Percentiles rank a stretch among this genome's conserved stretches.
These are phyloP conservation scores for Hypoxylon rubiginosum DNA, from an alignment of 2,329 filamentous ascomycete genomes.

Conservation along the genomic window DNA sequence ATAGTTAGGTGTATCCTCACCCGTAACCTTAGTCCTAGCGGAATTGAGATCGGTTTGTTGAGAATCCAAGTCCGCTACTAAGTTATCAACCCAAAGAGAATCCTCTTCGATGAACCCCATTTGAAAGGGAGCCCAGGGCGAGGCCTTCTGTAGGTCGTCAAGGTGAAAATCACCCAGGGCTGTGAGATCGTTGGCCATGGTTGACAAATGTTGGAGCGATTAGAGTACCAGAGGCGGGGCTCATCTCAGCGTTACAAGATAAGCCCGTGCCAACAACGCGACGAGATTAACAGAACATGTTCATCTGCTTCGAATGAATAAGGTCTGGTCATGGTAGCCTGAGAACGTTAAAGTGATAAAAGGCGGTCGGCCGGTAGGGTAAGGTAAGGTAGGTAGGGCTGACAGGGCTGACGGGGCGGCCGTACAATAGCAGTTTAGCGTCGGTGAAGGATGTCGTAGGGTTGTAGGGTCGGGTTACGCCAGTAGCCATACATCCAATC, in stretches of 20 bases:
- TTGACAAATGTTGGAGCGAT: slow-evolving; percentile 16
- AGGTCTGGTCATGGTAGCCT: slow-evolving; percentile 6
- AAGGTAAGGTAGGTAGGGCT: slow-evolving; percentile 30
- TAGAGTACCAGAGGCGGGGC: slow-evolving; percentile 3
- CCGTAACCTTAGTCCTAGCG: slow-evolving; percentile 1
- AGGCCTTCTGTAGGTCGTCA: slow-evolving; percentile 17
- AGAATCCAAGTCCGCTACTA: slow-evolving; percentile 3
- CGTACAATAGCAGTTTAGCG: slow-evolving; percentile 35
- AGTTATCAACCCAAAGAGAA: slow-evolving; percentile 9
- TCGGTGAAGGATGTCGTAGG: slow-evolving; percentile 29
- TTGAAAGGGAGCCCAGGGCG: slow-evolving; percentile 30
- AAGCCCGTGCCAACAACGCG: not conserved
- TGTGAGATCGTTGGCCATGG: slow-evolving; percentile 27
- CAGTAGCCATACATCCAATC: slow-evolving; percentile 31
- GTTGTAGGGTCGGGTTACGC: slow-evolving; percentile 4
- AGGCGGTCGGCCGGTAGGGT: slow-evolving; percentile 27
- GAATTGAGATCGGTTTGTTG: slow-evolving; percentile 13
- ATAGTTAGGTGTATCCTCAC: slow-evolving; percentile 4
- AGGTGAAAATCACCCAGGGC: slow-evolving; percentile 22
- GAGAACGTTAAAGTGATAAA: slow-evolving; percentile 18
- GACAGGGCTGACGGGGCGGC: slow-evolving; percentile 40
- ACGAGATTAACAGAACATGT: slow-evolving; percentile 7
- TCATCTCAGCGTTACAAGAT: slow-evolving; percentile 15
- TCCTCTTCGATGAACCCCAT: slow-evolving; percentile 34
- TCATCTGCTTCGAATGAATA: slow-evolving; percentile 11